Evolutionary conservation across 2,329 filamentous ascomycete species (phyloP), one percentile per base, ranked within the genome.

Genomic region (Metarhizium sp.): DNA sequence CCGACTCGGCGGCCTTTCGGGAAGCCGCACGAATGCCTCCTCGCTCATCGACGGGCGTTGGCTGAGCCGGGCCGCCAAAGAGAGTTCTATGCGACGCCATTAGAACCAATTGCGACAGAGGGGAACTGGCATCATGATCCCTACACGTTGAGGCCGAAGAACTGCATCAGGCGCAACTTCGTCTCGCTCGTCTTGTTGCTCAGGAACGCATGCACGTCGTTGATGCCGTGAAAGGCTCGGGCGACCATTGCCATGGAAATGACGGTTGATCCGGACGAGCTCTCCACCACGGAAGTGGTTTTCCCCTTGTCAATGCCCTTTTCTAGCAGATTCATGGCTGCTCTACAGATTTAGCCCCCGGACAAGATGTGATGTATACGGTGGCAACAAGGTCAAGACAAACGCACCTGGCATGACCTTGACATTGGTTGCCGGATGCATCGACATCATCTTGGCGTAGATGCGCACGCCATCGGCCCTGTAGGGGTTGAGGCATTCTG

Each of bases 371-470:
- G 11, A 6, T 25, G 32, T 29, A 42, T 13, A n/a, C n/a, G 38
- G 8, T 13, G 43, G 18, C 25, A 25, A 25, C 25, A 25, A 25
- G 25, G 3, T 25, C 25, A 25, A 25, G 30, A 38, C 20, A 2
- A 14, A 18, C 50, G 51, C n/a, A 48, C 56, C 54, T 61, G 82
- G 82, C 67, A 85, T 74, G 18, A 78, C 75, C 62, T 85, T 85
- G 59, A 85, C 79, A 52, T 85, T 85, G 56, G 83, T 79, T 13
- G 81, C 78, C 1, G 82, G 81, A 58, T 80, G 78, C 70, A 78
- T 78, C 2, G 78, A 80, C 75, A 85, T 79, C 77, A 85, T 80
- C 67, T 85, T 85, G 38, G 82, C 82, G 58, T 83, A 84, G 58
- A 85, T 82, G 25, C 79, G 76, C 2, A 85, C 78, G 1, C 78